Conservation (phyloP, 306 rosid genomes). For the Echinosophora koreensis region DNA sequence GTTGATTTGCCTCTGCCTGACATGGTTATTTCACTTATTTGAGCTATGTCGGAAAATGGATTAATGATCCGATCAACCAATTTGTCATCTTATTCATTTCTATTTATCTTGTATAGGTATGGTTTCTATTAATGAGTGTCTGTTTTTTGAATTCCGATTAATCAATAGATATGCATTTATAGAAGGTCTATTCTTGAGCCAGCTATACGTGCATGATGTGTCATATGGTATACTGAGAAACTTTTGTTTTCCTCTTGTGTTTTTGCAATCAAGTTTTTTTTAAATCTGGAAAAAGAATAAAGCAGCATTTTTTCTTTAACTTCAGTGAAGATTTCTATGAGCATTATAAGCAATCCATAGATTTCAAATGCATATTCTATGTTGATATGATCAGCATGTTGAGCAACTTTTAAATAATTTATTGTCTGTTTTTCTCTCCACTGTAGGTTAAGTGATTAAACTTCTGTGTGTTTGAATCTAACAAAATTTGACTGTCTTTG, state of each 20-base stretch:
- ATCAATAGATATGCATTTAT: slow-evolving; percentile 7
- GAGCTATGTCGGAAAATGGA: slow-evolving; percentile 22
- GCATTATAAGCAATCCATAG: slow-evolving; percentile 11
- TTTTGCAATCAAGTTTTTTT: neutral
- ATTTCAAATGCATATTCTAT: slow-evolving; percentile 37
- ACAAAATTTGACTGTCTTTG: slow-evolving; percentile 51
- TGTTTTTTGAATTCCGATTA: slow-evolving; percentile 30
- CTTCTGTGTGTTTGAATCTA: slow-evolving; percentile 32
- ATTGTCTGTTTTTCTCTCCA: neutral
- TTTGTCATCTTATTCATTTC: neutral
- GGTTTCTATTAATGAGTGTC: slow-evolving; percentile 21
- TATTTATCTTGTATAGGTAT: slow-evolving; percentile 35
- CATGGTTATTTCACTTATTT: slow-evolving; percentile 36
- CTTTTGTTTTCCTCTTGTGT: slow-evolving; percentile 18
- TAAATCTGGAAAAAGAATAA: slow-evolving; percentile 18
- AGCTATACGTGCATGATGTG: slow-evolving; percentile 6
- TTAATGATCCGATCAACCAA: slow-evolving; percentile 23
- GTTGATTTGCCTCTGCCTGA: slow-evolving; percentile 11
- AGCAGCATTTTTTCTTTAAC: neutral
- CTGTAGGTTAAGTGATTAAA: slow-evolving; percentile 15
- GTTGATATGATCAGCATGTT: neutral
- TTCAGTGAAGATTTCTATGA: neutral
- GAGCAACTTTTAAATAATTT: neutral
- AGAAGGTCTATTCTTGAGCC: neutral
- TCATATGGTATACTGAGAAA: slow-evolving; percentile 15